Evolutionary conservation across 495 filamentous ascomycete genomes (phyloP), one percentile per base, ranked within the genome.

Genomic region (Aspergillus taichungensis): DNA sequence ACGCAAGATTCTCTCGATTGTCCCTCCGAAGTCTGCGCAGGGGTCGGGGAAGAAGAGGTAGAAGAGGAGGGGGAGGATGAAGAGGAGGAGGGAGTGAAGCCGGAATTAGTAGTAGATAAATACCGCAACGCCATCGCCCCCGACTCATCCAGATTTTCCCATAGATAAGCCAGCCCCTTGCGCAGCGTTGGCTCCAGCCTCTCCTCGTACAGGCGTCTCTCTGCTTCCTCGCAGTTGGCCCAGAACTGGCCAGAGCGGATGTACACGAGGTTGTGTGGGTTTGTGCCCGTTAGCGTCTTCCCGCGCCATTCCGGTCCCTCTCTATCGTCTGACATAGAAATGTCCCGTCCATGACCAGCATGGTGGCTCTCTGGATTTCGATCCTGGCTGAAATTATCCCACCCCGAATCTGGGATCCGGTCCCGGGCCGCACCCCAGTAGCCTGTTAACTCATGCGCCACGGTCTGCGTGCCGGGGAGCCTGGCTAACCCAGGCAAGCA

Each of bases 351-450:
- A n/a, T n/a, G n/a, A n/a, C n/a, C n/a, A n/a, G n/a, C n/a, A n/a
- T n/a, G 42, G 46, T 6, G 14, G 32, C 6, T 14, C n/a, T n/a
- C n/a, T n/a, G n/a, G 14, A 18, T 27, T n/a, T 27, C n/a, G 12
- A 29, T 50, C 40, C 4, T 9, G 13, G 14, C 32, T 34, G 34
- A 58, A 55, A 6, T 34, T 30, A 45, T 55, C 49, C 13, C 40
- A 8, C 2, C 13, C 52, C 2, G 52, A 52, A 12, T 46, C 47
- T 0, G 55, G 55, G 28, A 58, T 55, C 11, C 52, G 49, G 33
- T 58, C 55, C 38, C 55, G 52, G 1, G 52, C 55, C n/a, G 55
- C 55, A 8, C 55, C 55, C 52, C 55, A 58, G 44, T 58, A 58
- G n/a, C 40, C 52, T n/a, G 52, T 52, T 7, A 47, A 40, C 6